Percentiles rank a stretch among this genome's conserved stretches.
phyloP scores from a whole-genome alignment of 2,329 filamentous ascomycete genomes.

The Fusarium liriodendri region DNA sequence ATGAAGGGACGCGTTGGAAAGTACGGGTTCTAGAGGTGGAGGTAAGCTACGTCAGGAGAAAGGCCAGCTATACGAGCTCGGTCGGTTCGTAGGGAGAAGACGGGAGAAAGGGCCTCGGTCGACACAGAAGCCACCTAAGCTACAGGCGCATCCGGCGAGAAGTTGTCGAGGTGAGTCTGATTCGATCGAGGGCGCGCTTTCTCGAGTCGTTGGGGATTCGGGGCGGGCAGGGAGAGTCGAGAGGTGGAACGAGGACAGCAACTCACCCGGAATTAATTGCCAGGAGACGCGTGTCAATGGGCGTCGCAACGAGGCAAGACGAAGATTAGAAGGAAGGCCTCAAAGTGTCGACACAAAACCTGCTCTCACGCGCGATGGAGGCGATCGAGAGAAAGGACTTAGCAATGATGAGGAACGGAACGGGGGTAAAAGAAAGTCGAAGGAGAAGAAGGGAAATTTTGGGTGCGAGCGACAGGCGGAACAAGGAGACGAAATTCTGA shows the following conservation, averaged over 20 bases:
- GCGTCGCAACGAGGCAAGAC: constrained; percentile 45
- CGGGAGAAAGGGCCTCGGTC: constrained; percentile 7
- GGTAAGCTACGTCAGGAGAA: constrained; percentile 44
- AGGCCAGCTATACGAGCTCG: constrained; percentile 38
- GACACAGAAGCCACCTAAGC: not conserved
- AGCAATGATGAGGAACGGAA: constrained; percentile 52
- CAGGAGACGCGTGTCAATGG: constrained; percentile 50
- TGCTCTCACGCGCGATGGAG: constrained; percentile 43
- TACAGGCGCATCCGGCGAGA: constrained; percentile 10
- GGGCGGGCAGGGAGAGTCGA: constrained; percentile 10
- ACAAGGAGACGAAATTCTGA: constrained; percentile 49
- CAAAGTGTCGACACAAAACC: constrained; percentile 34
- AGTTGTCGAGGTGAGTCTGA: constrained; percentile 12
- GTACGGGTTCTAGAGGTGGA: constrained; percentile 40
- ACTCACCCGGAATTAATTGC: constrained; percentile 44
- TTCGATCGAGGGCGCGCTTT: constrained; percentile 31
- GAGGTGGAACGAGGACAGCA: constrained; percentile 38
- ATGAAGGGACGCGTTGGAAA: constrained; percentile 46
- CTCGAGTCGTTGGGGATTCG: constrained; percentile 17
- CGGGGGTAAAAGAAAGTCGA: constrained; percentile 40
- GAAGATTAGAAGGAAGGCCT: constrained; percentile 42
- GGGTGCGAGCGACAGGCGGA: constrained; percentile 44
- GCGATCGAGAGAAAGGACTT: constrained; percentile 47
- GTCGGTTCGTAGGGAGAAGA: constrained; percentile 15
- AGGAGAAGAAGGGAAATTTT: constrained; percentile 46